Evolutionary conservation across 441 rosid species (phyloP).

Genomic region (Jatropha podagrica): DNA sequence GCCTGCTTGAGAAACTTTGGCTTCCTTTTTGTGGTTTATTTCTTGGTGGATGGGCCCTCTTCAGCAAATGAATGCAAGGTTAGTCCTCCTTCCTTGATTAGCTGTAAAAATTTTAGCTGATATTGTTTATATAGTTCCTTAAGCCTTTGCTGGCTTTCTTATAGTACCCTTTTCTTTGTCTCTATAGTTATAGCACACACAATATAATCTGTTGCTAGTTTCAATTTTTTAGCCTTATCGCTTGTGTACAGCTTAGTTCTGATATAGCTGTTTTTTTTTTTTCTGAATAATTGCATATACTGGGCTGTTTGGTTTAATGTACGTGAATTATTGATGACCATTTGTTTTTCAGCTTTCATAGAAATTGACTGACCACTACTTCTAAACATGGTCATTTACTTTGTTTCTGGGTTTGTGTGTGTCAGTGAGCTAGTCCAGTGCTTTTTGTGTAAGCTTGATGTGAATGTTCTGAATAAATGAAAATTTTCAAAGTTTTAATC

Average conservation of each 20-base stretch:
- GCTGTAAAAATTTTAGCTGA: neutral
- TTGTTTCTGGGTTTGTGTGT: neutral
- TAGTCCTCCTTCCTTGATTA: conserved; percentile 16
- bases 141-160: neutral
- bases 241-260: neutral
- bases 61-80: conserved; percentile 41
- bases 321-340: neutral
- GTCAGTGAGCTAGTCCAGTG: neutral
- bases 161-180: neutral
- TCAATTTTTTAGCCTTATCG: neutral
- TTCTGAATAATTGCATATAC: neutral
- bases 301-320: neutral
- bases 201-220: too few species aligned
- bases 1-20: conserved; percentile 13
- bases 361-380: neutral
- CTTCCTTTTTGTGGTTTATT: conserved; percentile 8
- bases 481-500: neutral
- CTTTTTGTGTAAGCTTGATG: neutral
- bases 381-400: neutral
- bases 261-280: neutral
- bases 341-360: neutral
- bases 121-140: neutral
- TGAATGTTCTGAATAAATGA: conserved; percentile 7
- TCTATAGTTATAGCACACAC: too few species aligned
- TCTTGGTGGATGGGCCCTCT: conserved; percentile 37